phyloP scores from a whole-genome alignment of 202 grass and related monocot species.

The Dendrocalamus latiflorus region DNA sequence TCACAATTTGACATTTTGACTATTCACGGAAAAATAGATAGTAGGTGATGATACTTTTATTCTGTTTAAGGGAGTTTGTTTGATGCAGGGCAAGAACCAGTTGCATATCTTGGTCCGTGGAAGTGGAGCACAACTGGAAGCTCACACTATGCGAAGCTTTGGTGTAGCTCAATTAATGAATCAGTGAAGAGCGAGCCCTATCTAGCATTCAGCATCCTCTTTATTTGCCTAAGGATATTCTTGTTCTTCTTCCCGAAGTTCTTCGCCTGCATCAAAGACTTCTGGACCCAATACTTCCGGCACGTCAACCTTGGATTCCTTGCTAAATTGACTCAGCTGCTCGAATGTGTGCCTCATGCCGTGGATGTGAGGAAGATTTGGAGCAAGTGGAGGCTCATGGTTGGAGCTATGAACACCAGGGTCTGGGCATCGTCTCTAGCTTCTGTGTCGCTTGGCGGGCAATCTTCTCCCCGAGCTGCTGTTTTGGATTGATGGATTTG shows the following conservation, averaged over 20 bases:
- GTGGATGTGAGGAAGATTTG: conserved; percentile 72
- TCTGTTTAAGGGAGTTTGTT: not conserved
- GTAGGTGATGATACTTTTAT: not conserved
- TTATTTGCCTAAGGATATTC: conserved; percentile 60
- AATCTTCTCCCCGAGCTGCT: conserved; percentile 50
- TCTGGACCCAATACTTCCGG: conserved; percentile 53
- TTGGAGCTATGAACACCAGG: conserved; percentile 56
- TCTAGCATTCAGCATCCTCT: conserved; percentile 68
- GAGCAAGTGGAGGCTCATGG: conserved; percentile 77
- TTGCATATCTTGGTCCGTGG: conserved; percentile 49
- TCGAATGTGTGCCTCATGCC: conserved; percentile 49
- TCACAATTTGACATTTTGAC: not conserved
- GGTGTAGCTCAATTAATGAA: conserved; percentile 49
- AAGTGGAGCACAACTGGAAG: conserved; percentile 20
- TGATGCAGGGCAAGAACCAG: conserved; percentile 66
- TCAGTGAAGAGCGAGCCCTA: conserved; percentile 70
- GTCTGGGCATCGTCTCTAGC: conserved; percentile 81
- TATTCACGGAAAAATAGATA: not conserved
- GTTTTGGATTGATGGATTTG: conserved; percentile 31
- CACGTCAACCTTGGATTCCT: conserved; percentile 60
- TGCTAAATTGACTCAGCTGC: conserved; percentile 57
- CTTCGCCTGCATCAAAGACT: conserved; percentile 48
- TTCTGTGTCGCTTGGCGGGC: conserved; percentile 71
- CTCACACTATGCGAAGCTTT: conserved; percentile 7
- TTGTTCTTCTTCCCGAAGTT: conserved; percentile 57